Percentiles rank a stretch among this genome's conserved stretches.
Evolutionary conservation across 345 rosid genomes (phyloP).

Genomic region (Erodium maritimum): DNA sequence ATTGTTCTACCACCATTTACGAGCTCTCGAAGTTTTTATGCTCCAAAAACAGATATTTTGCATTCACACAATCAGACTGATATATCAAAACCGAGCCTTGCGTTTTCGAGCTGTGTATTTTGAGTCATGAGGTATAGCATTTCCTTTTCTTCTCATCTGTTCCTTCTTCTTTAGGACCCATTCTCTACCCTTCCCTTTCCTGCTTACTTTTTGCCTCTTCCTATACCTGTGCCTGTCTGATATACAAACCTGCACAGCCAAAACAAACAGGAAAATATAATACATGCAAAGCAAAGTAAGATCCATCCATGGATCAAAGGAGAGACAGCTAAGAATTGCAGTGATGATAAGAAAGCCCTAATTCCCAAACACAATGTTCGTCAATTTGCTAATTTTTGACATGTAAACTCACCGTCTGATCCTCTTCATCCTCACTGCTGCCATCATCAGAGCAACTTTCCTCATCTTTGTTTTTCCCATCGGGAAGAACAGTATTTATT

Average conservation of each 20-base stretch:
- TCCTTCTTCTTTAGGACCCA: conserved; percentile 84
- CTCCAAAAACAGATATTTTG: too few species aligned
- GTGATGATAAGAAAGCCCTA: too few species aligned
- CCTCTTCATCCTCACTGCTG: conserved; percentile 49
- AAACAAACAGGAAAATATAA: neutral
- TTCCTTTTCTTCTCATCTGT: conserved; percentile 75
- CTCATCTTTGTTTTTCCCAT: conserved; percentile 36
- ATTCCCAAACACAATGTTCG: too few species aligned
- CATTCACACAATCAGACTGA: too few species aligned
- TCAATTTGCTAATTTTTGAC: too few species aligned
- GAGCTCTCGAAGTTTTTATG: too few species aligned
- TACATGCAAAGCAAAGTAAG: too few species aligned
- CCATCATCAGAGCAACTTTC: conserved; percentile 63
- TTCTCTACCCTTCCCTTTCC: conserved; percentile 56
- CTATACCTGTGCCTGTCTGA: conserved; percentile 67
- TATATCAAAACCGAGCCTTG: conserved; percentile 52
- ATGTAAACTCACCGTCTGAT: conserved; percentile 31
- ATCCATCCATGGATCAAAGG: too few species aligned
- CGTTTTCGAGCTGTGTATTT: conserved; percentile 77
- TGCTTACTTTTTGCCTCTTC: conserved; percentile 59
- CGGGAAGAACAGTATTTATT: conserved; percentile 28
- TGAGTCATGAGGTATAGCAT: conserved; percentile 57
- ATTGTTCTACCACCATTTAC: too few species aligned
- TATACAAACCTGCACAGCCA: conserved; percentile 34
- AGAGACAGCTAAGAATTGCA: too few species aligned